Evolutionary conservation across 768 basidiomycete genomes (phyloP), one percentile per base, ranked within the genome.

Genomic region (Kondoa subrosea): DNA sequence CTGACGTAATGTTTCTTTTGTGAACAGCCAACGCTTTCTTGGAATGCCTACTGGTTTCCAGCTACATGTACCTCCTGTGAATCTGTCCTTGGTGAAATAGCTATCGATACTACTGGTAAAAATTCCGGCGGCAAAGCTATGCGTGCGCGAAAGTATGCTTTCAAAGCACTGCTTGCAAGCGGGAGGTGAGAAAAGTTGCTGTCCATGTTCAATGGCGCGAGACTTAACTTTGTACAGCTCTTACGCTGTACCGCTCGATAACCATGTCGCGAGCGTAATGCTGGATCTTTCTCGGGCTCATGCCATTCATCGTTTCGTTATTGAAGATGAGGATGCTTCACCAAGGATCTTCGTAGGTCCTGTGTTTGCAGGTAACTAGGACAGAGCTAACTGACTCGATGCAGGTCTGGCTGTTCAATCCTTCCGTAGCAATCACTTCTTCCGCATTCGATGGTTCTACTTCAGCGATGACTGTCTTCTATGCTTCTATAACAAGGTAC

Each of bases 331-430:
- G 71, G 90, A 93, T 31, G 88, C 89, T 69, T 82, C 81, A 30
- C 84, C 87, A 2, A 81, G 86, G 65, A 81, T 96, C 16, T 79
- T 95, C 70, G 91, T 95, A 66, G 68, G 87, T 79, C 3, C 14
- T 12, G 3, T 26, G 1, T 60, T 8, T 21, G 8, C n/a, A n/a
- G n/a, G n/a, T n/a, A n/a, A n/a, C 40, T 50, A 8, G 8, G 12
- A 50, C 21, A 50, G 12, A 50, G 0, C 29, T 15, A 61, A 58
- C 57, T 30, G 27, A 1, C 32, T 17, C 29, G 25, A 14, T 64
- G 21, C 74, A 92, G 91, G 81, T 96, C 26, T 96, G 93, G 92
- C 75, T 96, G 26, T 95, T 97, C 82, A 95, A 92, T 76, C 91
- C 91, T 0, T 85, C 81, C 70, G 84, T 97, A 72, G 83, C 83